Evolutionary conservation across 208 protist genomes (phyloP).

Genomic region (Crithidia expoeki): DNA sequence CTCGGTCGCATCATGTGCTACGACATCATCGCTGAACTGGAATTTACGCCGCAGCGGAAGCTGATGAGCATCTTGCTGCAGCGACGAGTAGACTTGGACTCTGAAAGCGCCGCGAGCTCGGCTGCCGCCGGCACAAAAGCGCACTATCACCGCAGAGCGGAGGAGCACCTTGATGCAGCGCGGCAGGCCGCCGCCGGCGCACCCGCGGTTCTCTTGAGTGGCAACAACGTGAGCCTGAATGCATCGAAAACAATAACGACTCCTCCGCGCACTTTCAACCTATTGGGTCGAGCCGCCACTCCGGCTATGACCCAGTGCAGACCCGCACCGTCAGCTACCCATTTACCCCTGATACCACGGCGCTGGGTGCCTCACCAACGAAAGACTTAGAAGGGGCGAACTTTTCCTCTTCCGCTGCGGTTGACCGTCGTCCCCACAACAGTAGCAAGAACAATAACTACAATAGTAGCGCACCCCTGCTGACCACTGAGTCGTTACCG

Average conservation of each 20-base stretch:
- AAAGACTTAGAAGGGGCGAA: conserved; percentile 10
- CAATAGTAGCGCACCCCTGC: no score
- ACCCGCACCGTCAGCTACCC: not conserved
- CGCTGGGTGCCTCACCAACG: not conserved
- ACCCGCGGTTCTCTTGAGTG: not conserved
- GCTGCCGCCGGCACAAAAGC: conserved; percentile 26
- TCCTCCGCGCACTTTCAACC: not conserved
- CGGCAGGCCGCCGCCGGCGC: conserved; percentile 8
- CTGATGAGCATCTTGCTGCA: conserved; percentile 86
- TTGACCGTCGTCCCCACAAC: not conserved
- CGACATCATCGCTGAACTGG: conserved; percentile 82
- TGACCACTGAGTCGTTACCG: not conserved
- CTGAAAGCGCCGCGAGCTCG: conserved; percentile 20
- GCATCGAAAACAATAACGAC: not conserved
- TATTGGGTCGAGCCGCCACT: not conserved
- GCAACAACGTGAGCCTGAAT: not conserved
- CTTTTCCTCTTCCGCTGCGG: not conserved
- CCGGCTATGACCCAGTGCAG: not conserved
- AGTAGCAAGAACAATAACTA: not conserved
- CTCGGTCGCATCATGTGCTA: conserved; percentile 65
- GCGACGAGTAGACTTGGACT: conserved; percentile 47
- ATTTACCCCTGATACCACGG: not conserved
- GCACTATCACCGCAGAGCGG: conserved; percentile 38
- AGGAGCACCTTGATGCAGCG: not conserved
- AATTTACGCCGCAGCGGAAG: conserved; percentile 87